Evolutionary conservation across 2,329 filamentous ascomycete genomes (phyloP).

Genomic region (Neonectria hederae): DNA sequence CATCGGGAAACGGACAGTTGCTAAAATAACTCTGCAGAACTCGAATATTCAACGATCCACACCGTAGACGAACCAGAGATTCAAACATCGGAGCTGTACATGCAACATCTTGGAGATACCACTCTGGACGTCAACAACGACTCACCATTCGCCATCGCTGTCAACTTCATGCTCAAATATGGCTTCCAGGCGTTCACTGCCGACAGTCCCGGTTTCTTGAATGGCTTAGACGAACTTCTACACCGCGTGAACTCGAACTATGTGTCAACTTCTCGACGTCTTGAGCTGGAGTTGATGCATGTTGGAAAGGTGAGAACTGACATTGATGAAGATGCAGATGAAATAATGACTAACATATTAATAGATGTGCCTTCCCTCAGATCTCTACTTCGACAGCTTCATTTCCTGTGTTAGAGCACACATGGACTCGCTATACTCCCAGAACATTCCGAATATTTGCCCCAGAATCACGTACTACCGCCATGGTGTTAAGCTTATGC

Average conservation of each 20-base stretch:
- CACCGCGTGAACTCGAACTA: slow-evolving; percentile 48
- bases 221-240: slow-evolving; percentile 48
- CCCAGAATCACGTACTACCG: slow-evolving; percentile 55
- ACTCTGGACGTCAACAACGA: slow-evolving; percentile 39
- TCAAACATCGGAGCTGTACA: slow-evolving; percentile 53
- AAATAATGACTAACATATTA: slow-evolving; percentile 26
- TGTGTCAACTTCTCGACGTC: slow-evolving; percentile 54
- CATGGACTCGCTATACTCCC: slow-evolving; percentile 55
- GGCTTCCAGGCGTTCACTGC: slow-evolving; percentile 48
- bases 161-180: slow-evolving; percentile 48
- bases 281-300: slow-evolving; percentile 62
- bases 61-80: slow-evolving; percentile 44
- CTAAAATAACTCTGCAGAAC: slow-evolving; percentile 48
- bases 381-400: slow-evolving; percentile 54
- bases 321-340: not conserved
- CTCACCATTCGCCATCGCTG: slow-evolving; percentile 49
- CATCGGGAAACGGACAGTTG: not conserved
- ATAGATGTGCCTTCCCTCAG: slow-evolving; percentile 50
- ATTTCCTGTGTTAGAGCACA: slow-evolving; percentile 52
- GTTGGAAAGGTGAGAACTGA: slow-evolving; percentile 58
- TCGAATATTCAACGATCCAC: slow-evolving; percentile 56
- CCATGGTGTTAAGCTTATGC: slow-evolving; percentile 53
- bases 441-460: slow-evolving; percentile 27
- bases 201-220: slow-evolving; percentile 44
- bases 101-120: slow-evolving; percentile 51